These are phyloP conservation scores for Rhexocercosporidium sp. DNA, from an alignment of 2,329 filamentous ascomycete genomes.

Conservation along the genomic window DNA sequence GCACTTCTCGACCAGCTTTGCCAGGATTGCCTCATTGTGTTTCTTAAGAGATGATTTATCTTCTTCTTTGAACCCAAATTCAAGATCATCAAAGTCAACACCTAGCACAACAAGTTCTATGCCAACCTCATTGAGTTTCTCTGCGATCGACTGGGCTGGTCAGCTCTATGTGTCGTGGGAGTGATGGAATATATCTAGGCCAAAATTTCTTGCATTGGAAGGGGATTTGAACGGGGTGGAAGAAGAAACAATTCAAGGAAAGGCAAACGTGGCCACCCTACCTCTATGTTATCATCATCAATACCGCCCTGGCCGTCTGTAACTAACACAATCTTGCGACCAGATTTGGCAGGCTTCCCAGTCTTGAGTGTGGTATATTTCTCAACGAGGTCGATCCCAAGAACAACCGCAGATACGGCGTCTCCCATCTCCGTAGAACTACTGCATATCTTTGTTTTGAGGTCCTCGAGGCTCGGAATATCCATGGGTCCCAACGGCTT, in stretches of 20 bases:
- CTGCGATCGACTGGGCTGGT: slow-evolving; percentile 62
- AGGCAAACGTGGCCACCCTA: not conserved
- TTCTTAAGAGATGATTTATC: slow-evolving; percentile 75
- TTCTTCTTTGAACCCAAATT: slow-evolving; percentile 92
- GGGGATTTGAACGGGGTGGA: too few species aligned
- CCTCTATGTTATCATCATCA: slow-evolving; percentile 70
- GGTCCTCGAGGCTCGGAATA: slow-evolving; percentile 70
- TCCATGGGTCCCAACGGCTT: slow-evolving; percentile 66
- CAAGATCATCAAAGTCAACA: slow-evolving; percentile 89
- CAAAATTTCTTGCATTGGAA: not conserved
- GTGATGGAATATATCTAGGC: not conserved
- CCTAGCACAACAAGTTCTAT: slow-evolving; percentile 87
- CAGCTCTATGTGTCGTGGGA: not conserved
- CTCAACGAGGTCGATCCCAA: slow-evolving; percentile 87
- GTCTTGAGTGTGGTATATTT: slow-evolving; percentile 71
- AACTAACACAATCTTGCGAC: slow-evolving; percentile 79
- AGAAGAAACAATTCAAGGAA: not conserved
- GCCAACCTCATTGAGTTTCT: slow-evolving; percentile 74
- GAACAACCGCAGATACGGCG: slow-evolving; percentile 82
- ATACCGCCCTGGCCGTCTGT: slow-evolving; percentile 80
- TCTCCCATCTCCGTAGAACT: slow-evolving; percentile 76
- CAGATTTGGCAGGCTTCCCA: slow-evolving; percentile 67
- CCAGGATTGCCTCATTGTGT: slow-evolving; percentile 75
- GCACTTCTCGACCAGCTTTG: slow-evolving; percentile 68
- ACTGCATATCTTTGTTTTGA: slow-evolving; percentile 68